Evolutionary conservation across 805 yeast species (phyloP).

Genomic region (Hanseniaspora nectarophila): DNA sequence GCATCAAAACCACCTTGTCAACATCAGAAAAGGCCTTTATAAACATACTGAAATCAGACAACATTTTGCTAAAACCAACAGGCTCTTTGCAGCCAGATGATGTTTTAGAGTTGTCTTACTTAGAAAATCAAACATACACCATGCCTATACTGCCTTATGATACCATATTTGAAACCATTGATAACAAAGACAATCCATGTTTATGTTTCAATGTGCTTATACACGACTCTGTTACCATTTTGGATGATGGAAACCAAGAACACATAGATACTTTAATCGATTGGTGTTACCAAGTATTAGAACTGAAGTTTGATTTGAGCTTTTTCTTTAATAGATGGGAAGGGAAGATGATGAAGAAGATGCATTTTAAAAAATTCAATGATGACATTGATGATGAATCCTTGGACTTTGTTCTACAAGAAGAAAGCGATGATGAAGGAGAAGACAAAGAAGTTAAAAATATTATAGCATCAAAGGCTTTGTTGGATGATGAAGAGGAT

Average conservation of each 20-base stretch:
- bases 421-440: conserved; percentile 8
- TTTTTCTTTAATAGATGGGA: conserved; percentile 14
- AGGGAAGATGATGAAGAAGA: conserved; percentile 11
- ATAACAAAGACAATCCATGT: neutral
- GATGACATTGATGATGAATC: neutral
- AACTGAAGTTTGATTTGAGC: conserved; percentile 7
- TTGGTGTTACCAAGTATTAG: conserved; percentile 12
- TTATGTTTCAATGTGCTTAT: conserved; percentile 12
- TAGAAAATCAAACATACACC: conserved; percentile 1
- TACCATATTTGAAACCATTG: conserved; percentile 5
- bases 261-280: neutral
- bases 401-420: conserved; percentile 1
- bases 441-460: conserved; percentile 8
- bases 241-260: conserved; percentile 2
- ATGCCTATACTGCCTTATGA: conserved; percentile 8
- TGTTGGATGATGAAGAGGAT: conserved; percentile 10
- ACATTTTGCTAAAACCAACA: neutral
- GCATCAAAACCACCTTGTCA: conserved; percentile 12
- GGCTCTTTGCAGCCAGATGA: neutral
- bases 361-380: conserved; percentile 8
- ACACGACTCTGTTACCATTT: conserved; percentile 1
- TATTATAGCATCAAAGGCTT: conserved; percentile 6
- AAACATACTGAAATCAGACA: neutral
- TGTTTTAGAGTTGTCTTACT: neutral
- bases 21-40: conserved; percentile 13